A percentile compares a stretch with the other conserved stretches of the same genome.
These are phyloP conservation scores for Volvox carteri DNA, from an alignment of 163 green algal species.

Conservation along the genomic window DNA sequence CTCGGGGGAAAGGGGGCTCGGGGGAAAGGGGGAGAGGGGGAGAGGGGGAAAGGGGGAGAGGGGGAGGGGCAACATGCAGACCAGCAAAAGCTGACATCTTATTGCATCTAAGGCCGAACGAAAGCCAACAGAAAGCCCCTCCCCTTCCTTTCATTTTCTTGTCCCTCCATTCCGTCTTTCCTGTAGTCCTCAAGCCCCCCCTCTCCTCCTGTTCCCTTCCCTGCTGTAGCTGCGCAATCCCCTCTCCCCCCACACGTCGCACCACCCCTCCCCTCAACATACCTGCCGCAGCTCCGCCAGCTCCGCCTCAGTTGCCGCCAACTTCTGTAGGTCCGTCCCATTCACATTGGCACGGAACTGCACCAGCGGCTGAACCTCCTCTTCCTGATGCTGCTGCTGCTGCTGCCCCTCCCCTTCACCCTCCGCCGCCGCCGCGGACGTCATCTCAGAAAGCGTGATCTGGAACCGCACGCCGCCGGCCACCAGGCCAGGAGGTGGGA, in stretches of 20 bases:
- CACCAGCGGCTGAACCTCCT: neutral
- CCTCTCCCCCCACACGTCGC: too few species aligned
- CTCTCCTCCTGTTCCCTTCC: neutral
- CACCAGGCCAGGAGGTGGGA: neutral
- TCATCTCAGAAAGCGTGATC: conserved; percentile 48
- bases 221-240: conserved; percentile 22
- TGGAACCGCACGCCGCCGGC: conserved; percentile 50
- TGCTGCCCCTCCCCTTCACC: neutral
- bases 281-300: conserved; percentile 30
- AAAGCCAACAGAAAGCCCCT: neutral
- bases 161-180: too few species aligned
- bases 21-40: too few species aligned
- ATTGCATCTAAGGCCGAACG: too few species aligned
- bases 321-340: neutral
- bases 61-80: too few species aligned
- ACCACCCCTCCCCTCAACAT: neutral
- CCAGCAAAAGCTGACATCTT: too few species aligned
- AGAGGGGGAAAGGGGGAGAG: too few species aligned
- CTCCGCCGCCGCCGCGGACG: too few species aligned
- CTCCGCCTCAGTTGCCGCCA: neutral
- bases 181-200: neutral
- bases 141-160: too few species aligned
- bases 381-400: neutral
- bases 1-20: too few species aligned
- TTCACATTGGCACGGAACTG: conserved; percentile 36